These are phyloP conservation scores for Xerocomus nothofagi DNA, from an alignment of 1,284 basidiomycete genomes.

Conservation along the genomic window DNA sequence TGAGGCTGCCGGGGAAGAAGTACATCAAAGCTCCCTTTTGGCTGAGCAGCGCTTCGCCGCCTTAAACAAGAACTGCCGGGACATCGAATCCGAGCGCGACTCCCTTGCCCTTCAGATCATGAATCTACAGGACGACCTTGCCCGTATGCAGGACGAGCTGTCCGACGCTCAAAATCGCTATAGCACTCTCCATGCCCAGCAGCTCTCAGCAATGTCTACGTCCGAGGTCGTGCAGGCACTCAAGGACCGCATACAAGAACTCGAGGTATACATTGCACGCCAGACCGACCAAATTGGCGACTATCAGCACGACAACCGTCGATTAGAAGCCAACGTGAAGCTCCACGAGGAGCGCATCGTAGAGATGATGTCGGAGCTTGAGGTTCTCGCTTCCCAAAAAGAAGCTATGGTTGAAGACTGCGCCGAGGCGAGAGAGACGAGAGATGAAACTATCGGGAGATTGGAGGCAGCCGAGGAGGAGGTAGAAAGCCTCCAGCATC, in stretches of 20 bases:
- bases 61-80: constrained; percentile 45
- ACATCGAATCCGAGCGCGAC: constrained; percentile 60
- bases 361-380: constrained; percentile 68
- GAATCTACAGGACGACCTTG: constrained; percentile 61
- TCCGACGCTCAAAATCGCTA: constrained; percentile 57
- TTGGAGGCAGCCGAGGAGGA: constrained; percentile 46
- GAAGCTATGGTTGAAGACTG: constrained; percentile 80
- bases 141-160: constrained; percentile 51
- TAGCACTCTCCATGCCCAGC: constrained; percentile 58
- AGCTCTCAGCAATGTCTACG: constrained; percentile 59
- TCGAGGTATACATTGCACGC: constrained; percentile 59
- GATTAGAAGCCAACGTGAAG: constrained; percentile 67
- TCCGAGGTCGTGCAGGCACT: constrained; percentile 54
- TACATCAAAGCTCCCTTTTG: constrained; percentile 28
- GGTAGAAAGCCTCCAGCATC: constrained; percentile 56
- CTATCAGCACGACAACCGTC: constrained; percentile 71
- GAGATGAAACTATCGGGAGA: constrained; percentile 56
- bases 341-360: constrained; percentile 69
- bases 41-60: constrained; percentile 38
- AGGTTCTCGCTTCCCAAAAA: constrained; percentile 61
- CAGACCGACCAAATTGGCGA: constrained; percentile 69
- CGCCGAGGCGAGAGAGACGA: constrained; percentile 64
- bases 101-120: constrained; percentile 59
- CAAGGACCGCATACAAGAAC: constrained; percentile 60
- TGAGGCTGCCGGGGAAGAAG: constrained; percentile 40